A percentile compares a stretch with the other conserved stretches of the same genome.
Conservation (phyloP, 192 early-diverging fungal species). For the Pilobolus umbonatus region DNA sequence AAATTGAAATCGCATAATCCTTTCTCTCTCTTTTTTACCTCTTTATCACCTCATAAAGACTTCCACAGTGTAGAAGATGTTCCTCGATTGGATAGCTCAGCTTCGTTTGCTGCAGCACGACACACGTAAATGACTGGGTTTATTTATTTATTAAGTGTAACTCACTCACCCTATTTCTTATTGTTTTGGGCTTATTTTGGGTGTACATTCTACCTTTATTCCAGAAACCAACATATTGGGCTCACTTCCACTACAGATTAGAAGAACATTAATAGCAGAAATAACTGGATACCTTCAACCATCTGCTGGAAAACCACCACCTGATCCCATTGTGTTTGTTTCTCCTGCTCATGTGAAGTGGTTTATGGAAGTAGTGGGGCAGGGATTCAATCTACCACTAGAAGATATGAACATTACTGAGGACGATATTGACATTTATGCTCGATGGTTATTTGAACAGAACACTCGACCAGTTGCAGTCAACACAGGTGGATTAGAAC, state of each 20-base stretch:
- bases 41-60: no score
- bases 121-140: constrained; percentile 46
- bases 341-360: constrained; percentile 76
- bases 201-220: background rate
- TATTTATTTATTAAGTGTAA: background rate
- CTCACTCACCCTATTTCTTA: background rate
- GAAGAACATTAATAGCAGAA: constrained; percentile 61
- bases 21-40: no score
- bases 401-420: constrained; percentile 68
- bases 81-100: constrained; percentile 69
- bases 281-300: constrained; percentile 50
- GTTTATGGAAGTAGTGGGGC: constrained; percentile 84
- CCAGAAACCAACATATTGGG: constrained; percentile 69
- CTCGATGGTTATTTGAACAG: constrained; percentile 70
- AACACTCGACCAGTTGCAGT: constrained; percentile 57
- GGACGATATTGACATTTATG: constrained; percentile 65
- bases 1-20: no score
- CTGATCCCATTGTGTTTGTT: constrained; percentile 58
- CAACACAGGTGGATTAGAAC: constrained; percentile 46
- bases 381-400: constrained; percentile 73
- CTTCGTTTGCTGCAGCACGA: constrained; percentile 65
- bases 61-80: no score
- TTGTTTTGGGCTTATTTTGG: background rate
- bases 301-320: constrained; percentile 23
- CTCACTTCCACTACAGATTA: constrained; percentile 60